Base-by-base conservation (phyloP, 225 moss, liverwort and hornwort species). In the Pseudoscleropodium purum region DNA sequence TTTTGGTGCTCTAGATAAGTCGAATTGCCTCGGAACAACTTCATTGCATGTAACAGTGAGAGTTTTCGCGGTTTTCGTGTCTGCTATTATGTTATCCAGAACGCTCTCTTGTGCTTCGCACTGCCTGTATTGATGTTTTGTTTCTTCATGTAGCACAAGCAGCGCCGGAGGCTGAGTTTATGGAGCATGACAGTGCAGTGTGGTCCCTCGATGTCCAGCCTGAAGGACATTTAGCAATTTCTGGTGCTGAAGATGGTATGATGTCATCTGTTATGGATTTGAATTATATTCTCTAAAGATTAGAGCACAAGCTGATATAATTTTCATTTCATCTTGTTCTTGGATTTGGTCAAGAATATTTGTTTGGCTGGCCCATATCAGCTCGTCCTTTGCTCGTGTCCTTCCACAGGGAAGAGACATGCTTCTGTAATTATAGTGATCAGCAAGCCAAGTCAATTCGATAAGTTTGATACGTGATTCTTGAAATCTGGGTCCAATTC, bases 161-260 rank as follows among this genome's bases (percentile, higher is more conserved):
- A 84, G 88, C 86, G 82, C 96, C 99, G 56, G 97, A 99, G 89
- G 93, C 94, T 79, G 96, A 95, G 82, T 94, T 98, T 81, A 73
- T 95, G 90, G 99, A 97, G 89, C 99, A 97, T 82, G 97, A 97
- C 84, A 97, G 95, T 84, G 96, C 97, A 68, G 96, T 99, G 49
- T 99, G 96, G 97, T 97, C 96, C 83, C 92, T 99, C 37, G 99
- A 99, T 90, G 94, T 97, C 54, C 86, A 93, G 66, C 92, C 94
- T 67, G 87, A 88, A 83, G 97, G 97, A 78, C 85, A 95, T 84
- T 88, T 97, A 57, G 96, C 94, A 88, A 92, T 99, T 77, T 99
- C 97, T 91, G 99, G 99, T 83, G 94, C 92, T 90, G 91, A 96
- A 92, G 99, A 99, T 95, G 99, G 99, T 99, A 96, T 77, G 92